Base-by-base conservation (phyloP, 805 yeast genomes). In the Wickerhamiella lipophila region DNA sequence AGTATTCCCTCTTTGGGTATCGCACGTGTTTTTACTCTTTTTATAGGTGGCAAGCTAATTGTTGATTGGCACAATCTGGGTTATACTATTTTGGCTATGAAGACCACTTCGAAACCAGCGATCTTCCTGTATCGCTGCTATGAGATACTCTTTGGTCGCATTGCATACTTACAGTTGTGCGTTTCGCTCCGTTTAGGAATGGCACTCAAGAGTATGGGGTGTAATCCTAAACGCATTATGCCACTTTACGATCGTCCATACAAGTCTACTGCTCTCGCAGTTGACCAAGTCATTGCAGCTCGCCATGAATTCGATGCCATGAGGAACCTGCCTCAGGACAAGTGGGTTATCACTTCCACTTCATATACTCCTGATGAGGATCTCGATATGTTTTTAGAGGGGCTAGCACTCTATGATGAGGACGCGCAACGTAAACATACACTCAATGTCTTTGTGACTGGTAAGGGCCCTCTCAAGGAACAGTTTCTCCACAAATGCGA, bases 1-100 rank as follows among this genome's bases (percentile, higher is more conserved):
- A 76, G 85, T 3, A 71, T 92, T 43, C 99, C 99, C 0, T 69
- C 86, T 2, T 64, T 92, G 13, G 74, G 83, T 0, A 67, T 88
- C 2, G 71, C 77, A 0, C 73, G 81, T 1, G 19, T 79, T 1
- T 77, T 75, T 59, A 73, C 75, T 50, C 63, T 67, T 41, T 30
- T 76, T 15, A 64, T 69, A 51, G 71, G 77, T 2, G 70, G 88
- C 3, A 72, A 74, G 58, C 64, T 89, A 21, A 72, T 92, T 18
- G 76, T 92, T 44, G 99, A 92, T 65, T 92, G 98, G 98, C 99
- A 92, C 64, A 92, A 92, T 64, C 70, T 92, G 56, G 95, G 94
- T 36, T 89, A 76, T 63, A 76, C 94, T 1, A 84, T 92, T 23
- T 65, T 92, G 50, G 79, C 81, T 47, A 61, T 89, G 59, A 78